Evolutionary conservation across 2,329 filamentous ascomycete genomes (phyloP).

Genomic region (Fusarium lateritium): DNA sequence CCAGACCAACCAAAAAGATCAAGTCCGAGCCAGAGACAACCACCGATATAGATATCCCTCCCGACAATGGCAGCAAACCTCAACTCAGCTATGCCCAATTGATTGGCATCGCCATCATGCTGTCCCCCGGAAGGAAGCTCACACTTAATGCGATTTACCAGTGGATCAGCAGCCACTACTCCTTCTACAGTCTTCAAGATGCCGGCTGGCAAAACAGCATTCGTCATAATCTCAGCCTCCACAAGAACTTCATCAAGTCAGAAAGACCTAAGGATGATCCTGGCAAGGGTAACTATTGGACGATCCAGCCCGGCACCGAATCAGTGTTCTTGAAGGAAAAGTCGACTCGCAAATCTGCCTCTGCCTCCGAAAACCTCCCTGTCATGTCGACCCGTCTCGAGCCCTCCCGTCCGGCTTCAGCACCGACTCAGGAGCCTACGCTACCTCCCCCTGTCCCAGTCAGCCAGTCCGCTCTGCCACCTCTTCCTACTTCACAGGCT

Average conservation of each 20-base stretch:
- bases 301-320: slow-evolving; percentile 91
- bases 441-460: slow-evolving; percentile 62
- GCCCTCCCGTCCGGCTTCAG: slow-evolving; percentile 60
- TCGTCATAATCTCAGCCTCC: slow-evolving; percentile 95
- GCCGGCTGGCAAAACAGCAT: slow-evolving; percentile 99
- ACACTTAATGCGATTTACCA: slow-evolving; percentile 98
- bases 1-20: slow-evolving; percentile 75
- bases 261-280: slow-evolving; percentile 97
- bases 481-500: slow-evolving; percentile 57
- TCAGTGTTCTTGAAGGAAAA: slow-evolving; percentile 92
- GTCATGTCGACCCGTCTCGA: slow-evolving; percentile 72
- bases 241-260: slow-evolving; percentile 97
- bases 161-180: slow-evolving; percentile 97
- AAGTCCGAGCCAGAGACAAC: slow-evolving; percentile 66
- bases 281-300: slow-evolving; percentile 98
- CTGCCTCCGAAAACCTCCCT: slow-evolving; percentile 70
- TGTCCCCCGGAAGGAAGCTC: slow-evolving; percentile 84
- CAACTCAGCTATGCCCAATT: slow-evolving; percentile 93
- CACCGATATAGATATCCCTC: slow-evolving; percentile 63
- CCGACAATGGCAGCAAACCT: slow-evolving; percentile 91
- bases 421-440: slow-evolving; percentile 61
- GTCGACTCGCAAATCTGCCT: slow-evolving; percentile 71
- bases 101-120: slow-evolving; percentile 96
- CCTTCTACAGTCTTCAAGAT: slow-evolving; percentile 87
- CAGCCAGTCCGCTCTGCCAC: slow-evolving; percentile 57